These are phyloP conservation scores for Alectoria sarmentosa DNA, from an alignment of 495 filamentous ascomycete genomes.

Conservation along the genomic window DNA sequence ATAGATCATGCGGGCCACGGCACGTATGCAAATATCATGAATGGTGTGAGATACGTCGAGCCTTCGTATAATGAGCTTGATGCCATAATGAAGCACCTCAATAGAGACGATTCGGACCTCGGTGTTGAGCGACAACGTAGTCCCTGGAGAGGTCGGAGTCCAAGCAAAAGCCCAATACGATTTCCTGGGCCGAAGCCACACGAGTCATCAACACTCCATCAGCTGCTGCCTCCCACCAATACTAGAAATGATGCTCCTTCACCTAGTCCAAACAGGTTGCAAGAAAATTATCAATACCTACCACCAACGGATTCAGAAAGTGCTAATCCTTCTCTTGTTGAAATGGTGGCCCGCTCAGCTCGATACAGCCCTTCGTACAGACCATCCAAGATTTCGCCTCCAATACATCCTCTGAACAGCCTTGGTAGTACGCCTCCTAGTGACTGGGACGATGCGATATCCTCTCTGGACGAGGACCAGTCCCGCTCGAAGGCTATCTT, in stretches of 20 bases:
- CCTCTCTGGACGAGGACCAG: conserved; percentile 73
- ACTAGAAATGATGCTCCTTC: conserved; percentile 68
- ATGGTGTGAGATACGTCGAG: conserved; percentile 26
- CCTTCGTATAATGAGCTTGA: conserved; percentile 76
- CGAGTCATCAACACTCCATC: conserved; percentile 45
- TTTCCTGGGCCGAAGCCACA: conserved; percentile 33
- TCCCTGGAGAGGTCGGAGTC: conserved; percentile 20
- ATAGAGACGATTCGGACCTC: conserved; percentile 60
- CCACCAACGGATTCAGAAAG: conserved; percentile 24
- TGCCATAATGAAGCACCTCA: conserved; percentile 76
- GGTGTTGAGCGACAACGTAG: conserved; percentile 58
- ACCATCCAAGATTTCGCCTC: conserved; percentile 40
- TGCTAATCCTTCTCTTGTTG: conserved; percentile 20
- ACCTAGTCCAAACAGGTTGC: conserved; percentile 60
- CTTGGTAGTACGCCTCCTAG: conserved; percentile 60
- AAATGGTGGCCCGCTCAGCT: conserved; percentile 22
- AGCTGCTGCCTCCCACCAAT: conserved; percentile 47
- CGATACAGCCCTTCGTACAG: conserved; percentile 25
- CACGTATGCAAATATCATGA: conserved; percentile 9
- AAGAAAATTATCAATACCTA: conserved; percentile 39
- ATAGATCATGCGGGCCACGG: conserved; percentile 14
- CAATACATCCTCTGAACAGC: conserved; percentile 59
- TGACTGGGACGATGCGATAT: conserved; percentile 87
- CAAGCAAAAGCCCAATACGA: conserved; percentile 30
- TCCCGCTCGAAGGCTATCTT: conserved; percentile 76